phyloP scores from a whole-genome alignment of 2,329 filamentous ascomycete species.

The Leptographium flavum region DNA sequence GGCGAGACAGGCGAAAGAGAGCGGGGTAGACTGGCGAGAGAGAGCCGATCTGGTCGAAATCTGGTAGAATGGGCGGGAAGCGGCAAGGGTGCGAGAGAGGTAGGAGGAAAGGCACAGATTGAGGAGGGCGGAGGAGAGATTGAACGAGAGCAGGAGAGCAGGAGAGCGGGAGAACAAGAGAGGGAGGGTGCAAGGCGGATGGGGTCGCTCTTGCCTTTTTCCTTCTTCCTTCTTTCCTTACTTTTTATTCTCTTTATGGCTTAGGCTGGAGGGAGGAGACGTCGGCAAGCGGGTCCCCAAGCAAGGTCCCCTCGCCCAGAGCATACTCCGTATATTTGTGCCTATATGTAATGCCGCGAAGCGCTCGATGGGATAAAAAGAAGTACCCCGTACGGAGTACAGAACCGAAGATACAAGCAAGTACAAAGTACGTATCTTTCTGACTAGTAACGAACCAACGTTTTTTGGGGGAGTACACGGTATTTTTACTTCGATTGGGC shows the following conservation, averaged over 20 bases:
- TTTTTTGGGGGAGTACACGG: no score
- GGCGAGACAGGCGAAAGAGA: no score
- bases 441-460: no score
- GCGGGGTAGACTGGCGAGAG: no score
- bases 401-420: no score
- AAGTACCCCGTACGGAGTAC: neutral
- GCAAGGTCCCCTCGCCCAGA: conserved; percentile 1
- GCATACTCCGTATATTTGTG: no score
- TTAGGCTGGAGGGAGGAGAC: conserved; percentile 4
- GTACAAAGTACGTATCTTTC: no score
- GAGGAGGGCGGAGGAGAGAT: neutral
- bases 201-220: neutral
- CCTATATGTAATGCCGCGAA: conserved; percentile 1
- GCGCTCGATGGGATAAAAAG: conserved; percentile 5
- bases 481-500: no score
- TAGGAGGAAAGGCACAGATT: neutral
- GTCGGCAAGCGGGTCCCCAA: conserved; percentile 7
- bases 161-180: neutral
- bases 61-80: neutral
- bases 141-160: neutral
- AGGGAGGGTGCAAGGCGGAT: neutral
- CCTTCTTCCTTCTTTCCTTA: neutral
- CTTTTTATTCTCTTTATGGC: conserved; percentile 1
- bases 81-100: neutral
- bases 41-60: neutral